A percentile compares a stretch with the other conserved stretches of the same genome.
Evolutionary conservation across 2,329 filamentous ascomycete genomes (phyloP).

Genomic region (Xylariaceae sp.): DNA sequence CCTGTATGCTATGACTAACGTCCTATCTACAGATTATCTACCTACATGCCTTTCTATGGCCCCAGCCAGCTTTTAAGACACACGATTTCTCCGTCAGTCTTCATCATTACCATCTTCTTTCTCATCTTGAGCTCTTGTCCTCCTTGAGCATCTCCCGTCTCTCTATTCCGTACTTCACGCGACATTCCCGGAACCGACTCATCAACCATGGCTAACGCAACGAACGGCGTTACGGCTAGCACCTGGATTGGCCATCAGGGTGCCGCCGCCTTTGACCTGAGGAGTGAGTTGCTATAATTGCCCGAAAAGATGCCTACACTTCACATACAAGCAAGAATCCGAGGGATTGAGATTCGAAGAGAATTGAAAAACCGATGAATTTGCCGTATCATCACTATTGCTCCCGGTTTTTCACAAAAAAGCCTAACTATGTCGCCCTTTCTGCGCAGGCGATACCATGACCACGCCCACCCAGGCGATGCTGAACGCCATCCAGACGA

Average conservation of each 20-base stretch:
- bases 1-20: neutral
- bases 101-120: neutral
- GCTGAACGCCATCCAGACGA: slow-evolving; percentile 63
- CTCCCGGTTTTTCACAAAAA: neutral
- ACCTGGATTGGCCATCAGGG: slow-evolving; percentile 31
- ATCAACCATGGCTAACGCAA: neutral
- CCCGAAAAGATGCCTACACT: neutral
- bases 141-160: neutral
- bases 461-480: slow-evolving; percentile 66
- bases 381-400: neutral
- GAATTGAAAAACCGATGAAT: neutral
- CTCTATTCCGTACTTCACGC: neutral
- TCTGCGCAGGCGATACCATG: slow-evolving; percentile 55
- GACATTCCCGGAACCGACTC: neutral
- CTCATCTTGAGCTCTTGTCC: neutral
- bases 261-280: slow-evolving; percentile 31
- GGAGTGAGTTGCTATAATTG: slow-evolving; percentile 25
- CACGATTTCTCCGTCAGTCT: neutral
- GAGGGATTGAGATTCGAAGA: neutral
- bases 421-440: neutral
- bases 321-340: neutral
- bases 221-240: slow-evolving; percentile 12
- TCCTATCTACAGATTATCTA: too few species aligned
- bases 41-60: too few species aligned
- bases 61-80: too few species aligned